Base-by-base conservation (phyloP, 441 rosid genomes). In the Dalechampia spathulata region DNA sequence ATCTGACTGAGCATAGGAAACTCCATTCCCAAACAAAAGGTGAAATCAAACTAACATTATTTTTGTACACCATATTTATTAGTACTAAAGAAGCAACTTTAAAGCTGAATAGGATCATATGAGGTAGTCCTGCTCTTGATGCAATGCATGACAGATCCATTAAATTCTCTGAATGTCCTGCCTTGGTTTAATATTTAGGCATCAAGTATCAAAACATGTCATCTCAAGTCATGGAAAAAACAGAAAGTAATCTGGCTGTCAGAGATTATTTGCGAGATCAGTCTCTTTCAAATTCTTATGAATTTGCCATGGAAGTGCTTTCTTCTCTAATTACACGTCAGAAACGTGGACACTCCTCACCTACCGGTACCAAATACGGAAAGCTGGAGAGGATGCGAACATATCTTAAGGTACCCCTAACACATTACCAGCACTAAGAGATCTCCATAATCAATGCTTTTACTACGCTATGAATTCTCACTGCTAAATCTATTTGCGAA, bases 221-320 rank as follows among this genome's bases (percentile, higher is more conserved):
- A 45, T 60, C 69, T 55, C 68, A 70, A 64, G 66, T 59, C 42
- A 64, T 75, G 61, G 77, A 75, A 53, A 72, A 61, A 62, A 56
- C 34, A 55, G 59, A 26, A 49, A 57, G 12, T 36, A 54, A 75
- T 41, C 68, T 65, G 54, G 63, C 59, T 48, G 48, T 62, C 15
- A 52, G 74, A 70, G 82, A 70, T 68, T 55, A 47, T 42, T 38
- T 47, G 56, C 78, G 48, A 60, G 76, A 75, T 21, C 56, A 32
- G 28, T 69, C 79, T 63, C 66, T 65, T 64, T 74, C 79, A 38
- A 73, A 79, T 61, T 80, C 94, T 30, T 88, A 88, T 61, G 96
- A 85, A 61, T 66, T 64, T 66, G 91, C 87, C 62, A 88, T 88
- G 96, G 87, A 85, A 63, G 87, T 94, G 25, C 79, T 88, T 61